Conservation (phyloP, 805 yeast genomes). For the Babjeviella inositovora region DNA sequence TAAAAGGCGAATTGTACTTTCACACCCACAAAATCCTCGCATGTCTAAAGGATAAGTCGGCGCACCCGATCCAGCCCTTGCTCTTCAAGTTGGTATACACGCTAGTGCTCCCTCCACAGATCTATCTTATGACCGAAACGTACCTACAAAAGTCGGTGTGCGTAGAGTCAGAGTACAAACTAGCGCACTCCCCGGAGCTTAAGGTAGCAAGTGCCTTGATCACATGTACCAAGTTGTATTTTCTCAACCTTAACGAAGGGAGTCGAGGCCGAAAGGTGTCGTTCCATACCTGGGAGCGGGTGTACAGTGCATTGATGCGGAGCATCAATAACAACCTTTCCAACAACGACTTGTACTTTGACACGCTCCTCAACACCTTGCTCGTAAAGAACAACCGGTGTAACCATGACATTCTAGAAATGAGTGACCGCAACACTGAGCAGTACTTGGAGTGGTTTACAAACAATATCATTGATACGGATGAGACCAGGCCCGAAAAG, state of each 20-base stretch:
- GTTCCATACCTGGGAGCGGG: not conserved
- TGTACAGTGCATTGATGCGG: slow-evolving; percentile 6
- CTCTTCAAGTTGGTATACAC: slow-evolving; percentile 22
- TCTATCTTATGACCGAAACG: slow-evolving; percentile 17
- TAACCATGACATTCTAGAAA: slow-evolving; percentile 18
- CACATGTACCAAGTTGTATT: slow-evolving; percentile 14
- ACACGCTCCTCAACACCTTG: slow-evolving; percentile 2
- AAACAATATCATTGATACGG: slow-evolving; percentile 10
- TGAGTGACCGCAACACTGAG: slow-evolving; percentile 29
- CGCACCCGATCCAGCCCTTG: slow-evolving; percentile 14
- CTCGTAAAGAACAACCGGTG: slow-evolving; percentile 8
- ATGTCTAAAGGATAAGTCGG: slow-evolving; percentile 1
- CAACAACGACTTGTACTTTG: slow-evolving; percentile 8
- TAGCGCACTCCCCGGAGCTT: slow-evolving; percentile 18
- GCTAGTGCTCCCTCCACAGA: slow-evolving; percentile 30
- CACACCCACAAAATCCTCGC: slow-evolving; percentile 2
- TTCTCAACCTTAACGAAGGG: slow-evolving; percentile 4
- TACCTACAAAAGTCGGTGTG: slow-evolving; percentile 5
- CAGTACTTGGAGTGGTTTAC: slow-evolving; percentile 35
- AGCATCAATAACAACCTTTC: slow-evolving; percentile 4
- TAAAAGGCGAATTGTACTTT: slow-evolving; percentile 15
- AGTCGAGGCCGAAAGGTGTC: not conserved
- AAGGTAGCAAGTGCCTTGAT: slow-evolving; percentile 14
- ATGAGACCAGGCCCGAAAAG: slow-evolving; percentile 12
- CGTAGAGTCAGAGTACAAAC: not conserved